Conservation (phyloP, 2,329 filamentous ascomycete species). For the Exserohilum turcica region DNA sequence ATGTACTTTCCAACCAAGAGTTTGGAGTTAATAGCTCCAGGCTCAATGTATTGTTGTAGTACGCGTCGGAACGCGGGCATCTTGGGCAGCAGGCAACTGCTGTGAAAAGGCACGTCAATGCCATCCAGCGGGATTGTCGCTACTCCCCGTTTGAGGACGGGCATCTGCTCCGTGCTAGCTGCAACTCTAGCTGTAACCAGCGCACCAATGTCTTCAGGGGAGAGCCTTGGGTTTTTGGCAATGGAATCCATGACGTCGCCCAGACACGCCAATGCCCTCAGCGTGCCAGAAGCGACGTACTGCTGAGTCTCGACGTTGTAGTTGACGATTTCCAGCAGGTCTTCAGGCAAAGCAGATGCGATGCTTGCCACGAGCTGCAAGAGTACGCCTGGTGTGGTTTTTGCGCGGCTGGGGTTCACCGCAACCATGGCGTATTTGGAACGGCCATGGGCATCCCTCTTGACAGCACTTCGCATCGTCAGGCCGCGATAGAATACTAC, state of each 20-base stretch:
- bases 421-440: constrained; percentile 21
- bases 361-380: not conserved
- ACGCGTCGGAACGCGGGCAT: constrained; percentile 26
- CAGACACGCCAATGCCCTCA: not conserved
- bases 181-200: not conserved
- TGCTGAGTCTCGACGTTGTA: constrained; percentile 18
- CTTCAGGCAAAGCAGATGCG: not conserved
- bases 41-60: constrained; percentile 23
- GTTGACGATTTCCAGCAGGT: constrained; percentile 20
- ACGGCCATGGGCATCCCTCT: constrained; percentile 11
- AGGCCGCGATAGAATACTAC: constrained; percentile 20
- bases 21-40: constrained; percentile 14
- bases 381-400: not conserved
- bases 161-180: constrained; percentile 2
- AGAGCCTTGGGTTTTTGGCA: too few species aligned
- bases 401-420: constrained; percentile 14
- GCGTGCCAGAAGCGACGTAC: constrained; percentile 41
- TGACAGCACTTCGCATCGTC: not conserved
- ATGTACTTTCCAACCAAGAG: constrained; percentile 23
- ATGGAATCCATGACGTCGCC: too few species aligned
- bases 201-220: too few species aligned
- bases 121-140: constrained; percentile 41
- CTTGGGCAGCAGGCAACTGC: constrained; percentile 25
- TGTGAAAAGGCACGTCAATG: constrained; percentile 45
- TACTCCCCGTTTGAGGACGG: constrained; percentile 21